Evolutionary conservation across 2,329 filamentous ascomycete genomes (phyloP).

Genomic region (Apiospora arundinis): DNA sequence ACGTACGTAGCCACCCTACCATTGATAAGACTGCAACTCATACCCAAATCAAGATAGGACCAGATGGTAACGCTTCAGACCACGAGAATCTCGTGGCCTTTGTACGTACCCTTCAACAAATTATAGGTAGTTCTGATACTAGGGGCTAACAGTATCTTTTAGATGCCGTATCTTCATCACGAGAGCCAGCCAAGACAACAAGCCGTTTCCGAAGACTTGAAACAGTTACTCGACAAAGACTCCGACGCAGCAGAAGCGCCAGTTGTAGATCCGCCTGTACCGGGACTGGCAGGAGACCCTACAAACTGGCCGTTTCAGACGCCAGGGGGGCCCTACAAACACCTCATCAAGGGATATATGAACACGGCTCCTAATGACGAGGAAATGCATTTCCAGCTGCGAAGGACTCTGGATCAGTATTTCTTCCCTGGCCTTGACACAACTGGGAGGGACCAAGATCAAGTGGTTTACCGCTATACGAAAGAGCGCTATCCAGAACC

Average conservation of each 20-base stretch:
- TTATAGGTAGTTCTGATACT: no score
- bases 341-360: not conserved
- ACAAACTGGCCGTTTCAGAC: not conserved
- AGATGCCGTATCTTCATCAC: conserved; percentile 9
- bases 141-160: not conserved
- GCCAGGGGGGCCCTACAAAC: not conserved
- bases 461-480: conserved; percentile 1
- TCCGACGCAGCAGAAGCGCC: not conserved
- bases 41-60: not conserved
- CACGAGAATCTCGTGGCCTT: not conserved
- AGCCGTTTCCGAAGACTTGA: not conserved
- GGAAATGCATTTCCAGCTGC: not conserved
- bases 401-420: conserved; percentile 4
- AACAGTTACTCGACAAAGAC: not conserved
- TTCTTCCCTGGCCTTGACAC: not conserved
- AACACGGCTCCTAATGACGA: not conserved
- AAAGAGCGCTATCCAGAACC: not conserved
- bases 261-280: not conserved
- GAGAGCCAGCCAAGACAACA: not conserved
- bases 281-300: not conserved
- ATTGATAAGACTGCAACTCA: not conserved
- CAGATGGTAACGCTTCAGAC: not conserved
- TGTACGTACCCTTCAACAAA: not conserved
- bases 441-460: not conserved
- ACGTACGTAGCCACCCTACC: not conserved